phyloP scores from a whole-genome alignment of 176 grass and related monocot species.

The Phyllostachys edulis region DNA sequence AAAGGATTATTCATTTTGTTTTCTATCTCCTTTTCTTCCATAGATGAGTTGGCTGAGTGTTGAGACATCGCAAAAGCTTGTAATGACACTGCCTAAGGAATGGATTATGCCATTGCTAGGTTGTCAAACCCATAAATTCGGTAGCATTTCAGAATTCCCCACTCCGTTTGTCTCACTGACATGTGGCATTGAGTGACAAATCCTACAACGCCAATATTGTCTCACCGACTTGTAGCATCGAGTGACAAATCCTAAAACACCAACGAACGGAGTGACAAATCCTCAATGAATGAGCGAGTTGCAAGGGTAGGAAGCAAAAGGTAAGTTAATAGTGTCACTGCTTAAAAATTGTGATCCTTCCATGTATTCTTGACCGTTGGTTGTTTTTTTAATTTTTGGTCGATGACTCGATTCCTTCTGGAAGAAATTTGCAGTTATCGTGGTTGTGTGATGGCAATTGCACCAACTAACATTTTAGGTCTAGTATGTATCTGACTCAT shows the following conservation, averaged over 20 bases:
- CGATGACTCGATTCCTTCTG: constrained; percentile 15
- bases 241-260: background rate
- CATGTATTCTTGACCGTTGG: background rate
- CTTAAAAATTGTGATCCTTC: background rate
- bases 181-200: background rate
- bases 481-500: constrained; percentile 24
- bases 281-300: background rate
- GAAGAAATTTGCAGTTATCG: constrained; percentile 15
- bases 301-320: background rate
- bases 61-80: background rate
- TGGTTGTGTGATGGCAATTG: constrained; percentile 33
- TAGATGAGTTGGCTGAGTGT: background rate
- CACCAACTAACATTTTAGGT: constrained; percentile 28
- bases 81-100: background rate
- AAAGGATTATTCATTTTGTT: background rate
- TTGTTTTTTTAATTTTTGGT: background rate
- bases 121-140: background rate
- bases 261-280: background rate
- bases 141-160: background rate
- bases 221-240: background rate
- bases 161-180: background rate
- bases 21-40: background rate
- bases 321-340: constrained; percentile 4
- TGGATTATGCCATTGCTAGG: background rate
- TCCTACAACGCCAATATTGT: background rate